Evolutionary conservation across 768 basidiomycete genomes (phyloP).

Genomic region (Termitomyces sp.): DNA sequence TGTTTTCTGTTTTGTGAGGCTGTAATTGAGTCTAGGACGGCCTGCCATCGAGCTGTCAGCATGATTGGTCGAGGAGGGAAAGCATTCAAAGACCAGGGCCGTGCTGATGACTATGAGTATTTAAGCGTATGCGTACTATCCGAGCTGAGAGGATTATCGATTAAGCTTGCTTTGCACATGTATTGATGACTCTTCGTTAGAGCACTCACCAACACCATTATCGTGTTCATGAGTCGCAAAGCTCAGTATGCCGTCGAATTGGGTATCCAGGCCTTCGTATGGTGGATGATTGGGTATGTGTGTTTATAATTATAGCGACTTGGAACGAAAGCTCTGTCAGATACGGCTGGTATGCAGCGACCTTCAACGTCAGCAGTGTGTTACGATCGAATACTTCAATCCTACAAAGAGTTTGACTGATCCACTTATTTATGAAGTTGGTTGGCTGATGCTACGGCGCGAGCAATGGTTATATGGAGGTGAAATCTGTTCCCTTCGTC

Average conservation of each 20-base stretch:
- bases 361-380: conserved; percentile 27
- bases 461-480: conserved; percentile 18
- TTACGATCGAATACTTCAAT: not conserved
- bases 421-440: conserved; percentile 14
- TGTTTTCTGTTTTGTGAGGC: conserved; percentile 12
- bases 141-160: not conserved
- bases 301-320: not conserved
- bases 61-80: conserved; percentile 12
- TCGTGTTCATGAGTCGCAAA: conserved; percentile 5
- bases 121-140: too few relatives aligned
- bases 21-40: conserved; percentile 5
- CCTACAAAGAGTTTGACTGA: not conserved
- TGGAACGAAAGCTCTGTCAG: conserved; percentile 11
- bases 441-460: conserved; percentile 24
- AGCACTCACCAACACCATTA: not conserved
- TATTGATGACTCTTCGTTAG: too few relatives aligned
- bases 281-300: conserved; percentile 22
- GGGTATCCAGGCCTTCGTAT: conserved; percentile 19
- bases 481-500: conserved; percentile 7
- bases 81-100: not conserved
- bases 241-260: conserved; percentile 9
- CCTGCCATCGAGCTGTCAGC: conserved; percentile 28
- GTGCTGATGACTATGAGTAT: not conserved
- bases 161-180: too few relatives aligned
- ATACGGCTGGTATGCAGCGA: conserved; percentile 29